These are phyloP conservation scores for Sporisorium scitamineum DNA, from an alignment of 1,284 basidiomycete genomes.

Conservation along the genomic window DNA sequence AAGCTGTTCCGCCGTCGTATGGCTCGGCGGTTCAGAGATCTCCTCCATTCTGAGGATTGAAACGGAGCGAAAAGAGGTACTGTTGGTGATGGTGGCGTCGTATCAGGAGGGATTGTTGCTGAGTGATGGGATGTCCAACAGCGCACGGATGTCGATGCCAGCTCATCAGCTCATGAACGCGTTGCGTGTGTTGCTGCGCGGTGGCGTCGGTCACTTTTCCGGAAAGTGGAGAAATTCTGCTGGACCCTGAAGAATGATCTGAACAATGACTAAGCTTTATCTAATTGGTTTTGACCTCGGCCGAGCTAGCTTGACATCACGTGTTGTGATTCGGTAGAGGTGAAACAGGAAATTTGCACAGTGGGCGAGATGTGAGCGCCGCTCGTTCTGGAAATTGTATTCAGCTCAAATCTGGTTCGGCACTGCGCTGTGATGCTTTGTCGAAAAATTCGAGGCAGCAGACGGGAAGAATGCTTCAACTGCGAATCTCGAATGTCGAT, in stretches of 20 bases:
- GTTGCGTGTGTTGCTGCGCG: constrained; percentile 2
- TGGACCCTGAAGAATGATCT: not conserved
- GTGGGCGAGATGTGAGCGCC: not conserved
- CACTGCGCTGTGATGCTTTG: not conserved
- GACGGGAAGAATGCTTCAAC: not conserved
- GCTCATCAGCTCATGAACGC: not conserved
- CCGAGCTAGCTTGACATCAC: not conserved
- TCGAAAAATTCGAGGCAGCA: constrained; percentile 2
- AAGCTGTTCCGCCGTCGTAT: constrained; percentile 24
- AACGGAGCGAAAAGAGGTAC: not conserved
- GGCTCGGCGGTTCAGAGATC: constrained; percentile 32
- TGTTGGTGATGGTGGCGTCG: constrained; percentile 1
- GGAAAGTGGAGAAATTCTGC: constrained; percentile 6
- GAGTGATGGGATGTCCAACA: not conserved
- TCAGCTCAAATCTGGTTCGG: not conserved
- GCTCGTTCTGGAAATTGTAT: not conserved
- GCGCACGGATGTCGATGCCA: constrained; percentile 4
- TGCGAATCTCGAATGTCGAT: not conserved
- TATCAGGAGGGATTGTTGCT: not conserved
- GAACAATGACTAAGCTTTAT: constrained; percentile 14
- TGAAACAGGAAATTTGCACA: not conserved
- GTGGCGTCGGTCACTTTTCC: constrained; percentile 4
- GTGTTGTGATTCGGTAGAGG: not conserved
- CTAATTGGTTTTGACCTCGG: not conserved
- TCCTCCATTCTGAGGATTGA: constrained; percentile 17